Percentiles rank a stretch among this genome's conserved stretches.
Conservation (phyloP, 2,329 filamentous ascomycete species). For the Apiospora sp. region DNA sequence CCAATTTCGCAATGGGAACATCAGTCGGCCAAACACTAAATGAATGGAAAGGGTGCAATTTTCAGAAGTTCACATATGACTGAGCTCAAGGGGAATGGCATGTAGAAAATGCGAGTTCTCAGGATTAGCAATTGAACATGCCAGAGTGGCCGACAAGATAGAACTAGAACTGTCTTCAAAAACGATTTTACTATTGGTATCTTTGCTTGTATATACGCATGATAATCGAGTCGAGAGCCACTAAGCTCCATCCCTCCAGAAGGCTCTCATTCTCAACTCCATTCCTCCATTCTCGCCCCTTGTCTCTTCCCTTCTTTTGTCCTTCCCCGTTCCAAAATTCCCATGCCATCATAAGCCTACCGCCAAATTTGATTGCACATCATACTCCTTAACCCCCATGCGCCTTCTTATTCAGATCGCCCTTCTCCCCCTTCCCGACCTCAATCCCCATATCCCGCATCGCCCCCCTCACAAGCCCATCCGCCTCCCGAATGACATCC, state of each 20-base stretch:
- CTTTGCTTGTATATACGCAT: conserved; percentile 6
- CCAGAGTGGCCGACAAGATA: background rate
- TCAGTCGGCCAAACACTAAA: too few species aligned
- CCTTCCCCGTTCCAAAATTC: background rate
- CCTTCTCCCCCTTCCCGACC: conserved; percentile 22
- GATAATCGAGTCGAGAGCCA: background rate
- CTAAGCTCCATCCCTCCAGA: too few species aligned
- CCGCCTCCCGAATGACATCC: conserved; percentile 73
- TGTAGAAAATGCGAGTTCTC: too few species aligned
- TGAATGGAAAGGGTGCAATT: too few species aligned
- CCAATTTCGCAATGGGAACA: too few species aligned
- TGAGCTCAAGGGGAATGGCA: too few species aligned
- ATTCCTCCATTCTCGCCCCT: too few species aligned
- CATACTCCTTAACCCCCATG: background rate
- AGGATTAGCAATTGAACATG: too few species aligned
- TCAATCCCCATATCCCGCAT: conserved; percentile 50
- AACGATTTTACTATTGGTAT: background rate
- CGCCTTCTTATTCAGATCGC: background rate
- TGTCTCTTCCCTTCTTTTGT: background rate
- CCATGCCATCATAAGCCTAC: background rate
- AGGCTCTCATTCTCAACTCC: too few species aligned
- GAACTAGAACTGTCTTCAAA: background rate
- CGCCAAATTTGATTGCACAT: too few species aligned
- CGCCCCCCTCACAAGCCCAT: conserved; percentile 67
- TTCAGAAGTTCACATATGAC: too few species aligned